A percentile compares a stretch with the other conserved stretches of the same genome.
Evolutionary conservation across 805 yeast genomes (phyloP).

Genomic region (Wickerhamiella cacticola): DNA sequence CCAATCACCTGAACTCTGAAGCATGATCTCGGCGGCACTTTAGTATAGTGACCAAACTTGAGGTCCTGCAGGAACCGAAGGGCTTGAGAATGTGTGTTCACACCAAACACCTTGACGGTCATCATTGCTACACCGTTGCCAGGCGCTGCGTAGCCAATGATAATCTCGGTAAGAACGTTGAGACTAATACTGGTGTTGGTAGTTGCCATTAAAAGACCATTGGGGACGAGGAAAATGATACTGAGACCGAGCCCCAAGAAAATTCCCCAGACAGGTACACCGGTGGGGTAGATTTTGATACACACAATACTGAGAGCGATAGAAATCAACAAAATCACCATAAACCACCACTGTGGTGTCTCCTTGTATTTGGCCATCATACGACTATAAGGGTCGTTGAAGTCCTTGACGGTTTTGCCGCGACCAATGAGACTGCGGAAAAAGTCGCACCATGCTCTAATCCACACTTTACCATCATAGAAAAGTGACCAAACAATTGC

Average conservation of each 20-base stretch:
- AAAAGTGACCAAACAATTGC: constrained; percentile 38
- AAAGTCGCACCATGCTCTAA: constrained; percentile 22
- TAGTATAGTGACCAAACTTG: constrained; percentile 37
- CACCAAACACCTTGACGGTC: constrained; percentile 46
- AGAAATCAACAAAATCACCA: constrained; percentile 20
- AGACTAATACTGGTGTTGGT: constrained; percentile 50
- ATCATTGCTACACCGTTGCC: constrained; percentile 9
- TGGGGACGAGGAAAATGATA: constrained; percentile 48
- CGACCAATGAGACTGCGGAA: constrained; percentile 10
- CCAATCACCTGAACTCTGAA: constrained; percentile 32
- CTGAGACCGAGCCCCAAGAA: constrained; percentile 46
- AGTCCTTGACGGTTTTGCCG: constrained; percentile 18
- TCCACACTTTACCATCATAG: constrained; percentile 33
- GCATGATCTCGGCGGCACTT: constrained; percentile 34
- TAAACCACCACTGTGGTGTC: constrained; percentile 43
- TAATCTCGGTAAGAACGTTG: constrained; percentile 50
- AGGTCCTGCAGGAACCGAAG: constrained; percentile 42
- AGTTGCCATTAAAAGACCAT: constrained; percentile 47
- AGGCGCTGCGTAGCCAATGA: constrained; percentile 56
- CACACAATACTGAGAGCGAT: constrained; percentile 1
- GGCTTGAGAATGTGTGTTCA: constrained; percentile 52
- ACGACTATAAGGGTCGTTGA: constrained; percentile 23
- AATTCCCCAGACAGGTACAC: constrained; percentile 30
- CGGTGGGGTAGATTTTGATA: constrained; percentile 2
- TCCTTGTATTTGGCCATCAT: constrained; percentile 40